Conservation (phyloP, 2,329 filamentous ascomycete species). For the Hypoxylon sp. region DNA sequence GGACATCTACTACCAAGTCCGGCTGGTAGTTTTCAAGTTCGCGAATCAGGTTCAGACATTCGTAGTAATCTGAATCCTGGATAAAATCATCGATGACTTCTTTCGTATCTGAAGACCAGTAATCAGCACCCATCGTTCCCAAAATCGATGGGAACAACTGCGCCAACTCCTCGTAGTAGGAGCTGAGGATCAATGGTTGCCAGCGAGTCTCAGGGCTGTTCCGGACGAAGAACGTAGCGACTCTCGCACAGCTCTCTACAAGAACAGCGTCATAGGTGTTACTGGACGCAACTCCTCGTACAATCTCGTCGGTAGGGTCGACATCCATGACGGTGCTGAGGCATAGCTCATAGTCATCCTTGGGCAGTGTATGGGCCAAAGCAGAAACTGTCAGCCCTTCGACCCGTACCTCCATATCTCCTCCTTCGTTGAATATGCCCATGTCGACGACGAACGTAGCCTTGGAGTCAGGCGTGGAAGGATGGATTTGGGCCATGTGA, state of each 20-base stretch:
- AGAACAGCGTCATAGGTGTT: slow-evolving; percentile 46
- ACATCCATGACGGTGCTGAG: slow-evolving; percentile 56
- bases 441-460: slow-evolving; percentile 53
- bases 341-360: slow-evolving; percentile 54
- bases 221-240: slow-evolving; percentile 55
- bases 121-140: slow-evolving; percentile 20
- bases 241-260: slow-evolving; percentile 56
- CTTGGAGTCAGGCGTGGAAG: slow-evolving; percentile 46
- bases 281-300: slow-evolving; percentile 31
- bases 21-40: slow-evolving; percentile 44
- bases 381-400: slow-evolving; percentile 52
- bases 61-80: slow-evolving; percentile 52
- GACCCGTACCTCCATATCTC: slow-evolving; percentile 49
- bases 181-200: background rate
- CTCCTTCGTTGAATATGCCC: slow-evolving; percentile 50
- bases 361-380: slow-evolving; percentile 48
- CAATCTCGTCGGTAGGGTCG: slow-evolving; percentile 60
- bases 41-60: slow-evolving; percentile 53
- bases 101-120: slow-evolving; percentile 48
- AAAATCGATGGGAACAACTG: slow-evolving; percentile 22
- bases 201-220: slow-evolving; percentile 5
- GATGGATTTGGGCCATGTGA: slow-evolving; percentile 34
- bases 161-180: slow-evolving; percentile 18
- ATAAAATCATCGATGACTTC: slow-evolving; percentile 54
- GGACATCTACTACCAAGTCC: slow-evolving; percentile 43